Evolutionary conservation across 208 protist genomes (phyloP), one percentile per base, ranked within the genome.

Genomic region (Leptomonas pyrrhocoris): DNA sequence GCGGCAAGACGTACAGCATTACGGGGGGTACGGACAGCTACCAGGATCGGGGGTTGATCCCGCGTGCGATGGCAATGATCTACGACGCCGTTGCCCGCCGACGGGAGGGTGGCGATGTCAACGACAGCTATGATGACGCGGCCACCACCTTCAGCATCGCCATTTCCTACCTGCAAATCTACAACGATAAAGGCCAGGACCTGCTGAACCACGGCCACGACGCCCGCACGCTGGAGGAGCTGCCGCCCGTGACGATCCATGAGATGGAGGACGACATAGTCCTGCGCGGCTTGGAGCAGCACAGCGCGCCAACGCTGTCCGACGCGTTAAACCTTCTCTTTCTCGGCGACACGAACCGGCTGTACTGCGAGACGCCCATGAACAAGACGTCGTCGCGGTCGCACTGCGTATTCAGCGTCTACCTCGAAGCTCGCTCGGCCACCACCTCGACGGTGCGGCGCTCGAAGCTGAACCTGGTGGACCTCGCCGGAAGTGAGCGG

Each of bases 401-500:
- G 58, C 96, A 98, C 74, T 94, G 94, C 69, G 71, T 97, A 57
- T 94, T 98, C 67, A 96, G 88, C 15, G 75, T 97, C 40, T 86
- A 89, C 28, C 59, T 96, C 19, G 86, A 96, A 56, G 79, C 79
- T 8, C 82, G 88, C n/a, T 54, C 71, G 19, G 63, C 79, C 9
- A 74, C 62, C n/a, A 80, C 84, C 9, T 79, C 86, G 31, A 76
- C 83, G 18, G 77, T 92, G 56, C 77, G 86, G 0, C 77, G 79
- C 23, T 90, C 84, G 12, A 93, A 94, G 72, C 64, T 98, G 19
- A 84, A 90, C 55, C 75, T 98, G 16, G 93, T 97, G 13, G 97
- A 98, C 83, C 80, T 98, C 15, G 97, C 97, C 38, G 97, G 97
- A 88, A 90, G 67, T 87, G n/a, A n/a, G n/a, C n/a, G n/a, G n/a